Evolutionary conservation across 805 yeast genomes (phyloP).

Genomic region (Tetrapisispora phaffii): DNA sequence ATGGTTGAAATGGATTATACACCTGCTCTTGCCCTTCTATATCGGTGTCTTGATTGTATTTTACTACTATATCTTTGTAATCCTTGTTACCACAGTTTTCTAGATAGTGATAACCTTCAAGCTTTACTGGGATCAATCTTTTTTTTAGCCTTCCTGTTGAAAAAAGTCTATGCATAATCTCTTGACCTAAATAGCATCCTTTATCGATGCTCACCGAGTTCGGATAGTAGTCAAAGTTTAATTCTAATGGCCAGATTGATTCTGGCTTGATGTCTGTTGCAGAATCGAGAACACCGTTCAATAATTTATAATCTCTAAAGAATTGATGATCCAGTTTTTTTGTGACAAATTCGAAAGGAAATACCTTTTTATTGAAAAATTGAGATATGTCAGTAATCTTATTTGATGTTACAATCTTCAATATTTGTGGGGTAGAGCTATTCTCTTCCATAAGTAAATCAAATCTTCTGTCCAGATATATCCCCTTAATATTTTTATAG

Average conservation of each 20-base stretch:
- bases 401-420: conserved; percentile 37
- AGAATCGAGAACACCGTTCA: conserved; percentile 47
- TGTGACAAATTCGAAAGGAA: conserved; percentile 21
- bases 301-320: conserved; percentile 37
- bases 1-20: neutral
- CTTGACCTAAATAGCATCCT: conserved; percentile 97
- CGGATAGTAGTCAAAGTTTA: conserved; percentile 61
- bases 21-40: neutral
- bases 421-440: conserved; percentile 60
- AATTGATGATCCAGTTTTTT: conserved; percentile 13
- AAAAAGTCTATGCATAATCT: conserved; percentile 78
- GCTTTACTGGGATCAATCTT: conserved; percentile 61
- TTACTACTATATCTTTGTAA: conserved; percentile 1
- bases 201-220: conserved; percentile 77
- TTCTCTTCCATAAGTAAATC: conserved; percentile 47
- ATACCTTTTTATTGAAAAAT: conserved; percentile 16
- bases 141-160: conserved; percentile 79
- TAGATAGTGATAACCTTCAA: conserved; percentile 4
- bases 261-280: conserved; percentile 37
- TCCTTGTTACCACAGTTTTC: neutral
- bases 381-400: conserved; percentile 20
- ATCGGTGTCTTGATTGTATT: neutral
- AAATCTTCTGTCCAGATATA: conserved; percentile 18
- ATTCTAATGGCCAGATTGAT: conserved; percentile 69
- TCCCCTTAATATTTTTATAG: conserved; percentile 14